Conservation (phyloP, 140 eudicot genomes). For the Stevia rebaudiana region DNA sequence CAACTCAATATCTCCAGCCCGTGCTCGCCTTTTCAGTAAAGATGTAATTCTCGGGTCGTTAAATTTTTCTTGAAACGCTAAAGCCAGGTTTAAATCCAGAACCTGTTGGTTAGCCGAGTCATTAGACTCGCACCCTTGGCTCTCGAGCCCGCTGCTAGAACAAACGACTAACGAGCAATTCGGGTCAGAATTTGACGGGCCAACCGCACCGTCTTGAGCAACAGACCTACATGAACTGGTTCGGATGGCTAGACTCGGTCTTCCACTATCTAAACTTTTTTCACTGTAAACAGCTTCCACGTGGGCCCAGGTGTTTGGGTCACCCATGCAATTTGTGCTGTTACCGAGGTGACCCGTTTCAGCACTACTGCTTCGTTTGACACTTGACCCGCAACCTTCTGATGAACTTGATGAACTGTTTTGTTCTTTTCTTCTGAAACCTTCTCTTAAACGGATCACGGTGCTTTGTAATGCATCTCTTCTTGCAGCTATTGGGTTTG, state of each 20-base stretch:
- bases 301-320: slow-evolving; percentile 59
- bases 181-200: slow-evolving; percentile 56
- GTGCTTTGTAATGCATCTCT: slow-evolving; percentile 94
- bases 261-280: slow-evolving; percentile 87
- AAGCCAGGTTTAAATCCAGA: slow-evolving; percentile 69
- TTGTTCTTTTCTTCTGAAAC: slow-evolving; percentile 83
- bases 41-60: slow-evolving; percentile 86
- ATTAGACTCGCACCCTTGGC: slow-evolving; percentile 86
- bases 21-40: slow-evolving; percentile 57
- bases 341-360: slow-evolving; percentile 82
- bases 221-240: slow-evolving; percentile 88
- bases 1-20: slow-evolving; percentile 73
- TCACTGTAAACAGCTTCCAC: slow-evolving; percentile 77
- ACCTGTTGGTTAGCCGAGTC: slow-evolving; percentile 70
- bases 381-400: slow-evolving; percentile 95
- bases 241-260: slow-evolving; percentile 79
- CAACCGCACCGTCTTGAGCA: slow-evolving; percentile 71
- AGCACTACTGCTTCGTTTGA: slow-evolving; percentile 93
- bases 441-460: slow-evolving; percentile 88
- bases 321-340: slow-evolving; percentile 62
- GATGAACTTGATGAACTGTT: slow-evolving; percentile 91
- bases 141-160: slow-evolving; percentile 88
- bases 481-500: slow-evolving; percentile 89
- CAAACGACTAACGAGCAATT: slow-evolving; percentile 48
- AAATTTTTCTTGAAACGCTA: slow-evolving; percentile 82